Base-by-base conservation (phyloP, 768 basidiomycete genomes). In the Collybia mongolica region DNA sequence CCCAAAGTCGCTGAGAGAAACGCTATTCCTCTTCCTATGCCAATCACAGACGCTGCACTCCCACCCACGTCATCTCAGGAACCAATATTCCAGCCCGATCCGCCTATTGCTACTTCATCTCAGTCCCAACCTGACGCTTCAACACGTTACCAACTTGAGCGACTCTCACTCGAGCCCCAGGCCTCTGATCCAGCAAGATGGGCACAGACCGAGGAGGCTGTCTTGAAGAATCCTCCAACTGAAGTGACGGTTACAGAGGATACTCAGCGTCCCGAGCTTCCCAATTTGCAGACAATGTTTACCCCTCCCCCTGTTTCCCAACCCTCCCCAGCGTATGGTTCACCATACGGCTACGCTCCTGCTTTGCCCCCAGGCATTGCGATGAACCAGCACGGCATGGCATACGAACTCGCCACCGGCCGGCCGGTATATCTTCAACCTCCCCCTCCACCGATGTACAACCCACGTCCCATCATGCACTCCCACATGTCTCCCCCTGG, bases 391-490 rank as follows among this genome's bases (percentile, higher is more conserved):
- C 84, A 88, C 52, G 90, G 90, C 26, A 76, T 90, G 70, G 75
- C 88, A n/a, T 92, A 85, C 61, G 90, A 93, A 65, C 62, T 91
- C 45, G 83, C 88, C 12, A 91, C 88, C 4, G 91, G 91, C 36
- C 88, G 88, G 35, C 81, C 88, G 9, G 84, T 93, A 28, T 86
- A 86, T 58, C 73, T 92, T 23, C 79, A 83, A 54, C 68, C 76
- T n/a, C 73, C 77, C 11, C 78, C 82, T 17, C 72, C 76, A 2
- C 73, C 76, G 23, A 76, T 87, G 72, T 87, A 81, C 60, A 83
- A 82, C 43, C 83, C 84, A 44, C 83, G 81, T n/a, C 84, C 86
- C 14, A 60, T 83, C 48, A 75, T 85, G 56, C 81, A 79, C 52
- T 69, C 77, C 12, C 79, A 81, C 64, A 71, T 78, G 61, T 66